Evolutionary conservation across 2,329 filamentous ascomycete genomes (phyloP).

Genomic region (Cryphonectria parasitica): DNA sequence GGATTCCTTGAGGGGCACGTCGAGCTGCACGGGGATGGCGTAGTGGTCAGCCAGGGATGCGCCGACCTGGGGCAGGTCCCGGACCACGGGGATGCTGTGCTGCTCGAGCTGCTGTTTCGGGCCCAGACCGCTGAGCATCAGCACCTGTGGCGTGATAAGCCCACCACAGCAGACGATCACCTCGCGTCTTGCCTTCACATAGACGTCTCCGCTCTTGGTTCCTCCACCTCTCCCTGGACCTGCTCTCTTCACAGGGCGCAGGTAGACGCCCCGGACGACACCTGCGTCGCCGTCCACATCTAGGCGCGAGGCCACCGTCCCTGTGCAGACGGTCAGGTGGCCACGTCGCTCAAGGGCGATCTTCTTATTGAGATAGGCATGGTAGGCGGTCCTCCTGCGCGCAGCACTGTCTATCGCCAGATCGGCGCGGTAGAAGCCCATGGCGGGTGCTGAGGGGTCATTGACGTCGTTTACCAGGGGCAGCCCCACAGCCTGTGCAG

Average conservation of each 20-base stretch:
- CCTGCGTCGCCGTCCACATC: slow-evolving; percentile 7
- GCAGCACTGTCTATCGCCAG: slow-evolving; percentile 35
- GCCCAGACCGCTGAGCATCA: slow-evolving; percentile 40
- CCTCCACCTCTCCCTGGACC: not conserved
- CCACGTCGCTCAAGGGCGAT: slow-evolving; percentile 31
- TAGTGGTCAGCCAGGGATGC: slow-evolving; percentile 37
- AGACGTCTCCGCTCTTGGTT: slow-evolving; percentile 19
- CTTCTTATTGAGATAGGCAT: slow-evolving; percentile 36
- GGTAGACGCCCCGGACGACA: slow-evolving; percentile 34
- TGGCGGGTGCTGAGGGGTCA: slow-evolving; percentile 34
- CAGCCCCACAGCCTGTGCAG: slow-evolving; percentile 35
- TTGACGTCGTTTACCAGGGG: slow-evolving; percentile 36
- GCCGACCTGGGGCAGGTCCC: slow-evolving; percentile 32
- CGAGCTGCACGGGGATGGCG: slow-evolving; percentile 12
- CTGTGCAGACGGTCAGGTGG: slow-evolving; percentile 35
- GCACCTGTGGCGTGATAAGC: slow-evolving; percentile 38
- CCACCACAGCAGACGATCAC: slow-evolving; percentile 39
- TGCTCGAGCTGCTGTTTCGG: slow-evolving; percentile 24
- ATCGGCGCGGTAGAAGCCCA: slow-evolving; percentile 38
- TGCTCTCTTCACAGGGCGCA: not conserved
- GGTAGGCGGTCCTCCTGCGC: slow-evolving; percentile 34
- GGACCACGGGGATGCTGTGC: not conserved
- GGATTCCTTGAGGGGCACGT: slow-evolving; percentile 20
- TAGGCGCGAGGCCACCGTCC: slow-evolving; percentile 6
- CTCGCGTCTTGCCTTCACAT: slow-evolving; percentile 36